Conservation (phyloP, 2,329 filamentous ascomycete species). For the Aureobasidium sp. region DNA sequence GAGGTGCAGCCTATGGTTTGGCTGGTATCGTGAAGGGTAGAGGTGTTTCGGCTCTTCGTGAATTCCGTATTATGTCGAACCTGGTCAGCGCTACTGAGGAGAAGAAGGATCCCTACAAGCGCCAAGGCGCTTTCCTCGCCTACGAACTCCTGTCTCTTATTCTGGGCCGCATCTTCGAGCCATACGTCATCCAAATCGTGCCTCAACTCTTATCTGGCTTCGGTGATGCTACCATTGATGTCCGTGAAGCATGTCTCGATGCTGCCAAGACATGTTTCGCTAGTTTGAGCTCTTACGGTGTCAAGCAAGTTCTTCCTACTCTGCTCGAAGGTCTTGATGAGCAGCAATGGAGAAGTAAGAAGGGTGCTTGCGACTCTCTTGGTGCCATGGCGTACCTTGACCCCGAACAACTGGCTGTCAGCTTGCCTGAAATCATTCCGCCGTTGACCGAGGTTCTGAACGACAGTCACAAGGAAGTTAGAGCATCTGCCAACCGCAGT, state of each 20-base stretch:
- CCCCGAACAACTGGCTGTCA: constrained; percentile 85
- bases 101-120: constrained; percentile 83
- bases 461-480: constrained; percentile 96
- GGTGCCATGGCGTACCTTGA: constrained; percentile 99
- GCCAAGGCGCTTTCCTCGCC: constrained; percentile 81
- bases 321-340: constrained; percentile 89
- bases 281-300: constrained; percentile 87
- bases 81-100: constrained; percentile 82
- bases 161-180: constrained; percentile 84
- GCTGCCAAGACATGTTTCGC: constrained; percentile 92
- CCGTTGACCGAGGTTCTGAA: constrained; percentile 90
- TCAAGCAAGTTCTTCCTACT: constrained; percentile 88
- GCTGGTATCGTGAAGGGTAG: constrained; percentile 85
- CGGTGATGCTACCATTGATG: constrained; percentile 79
- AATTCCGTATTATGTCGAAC: constrained; percentile 77
- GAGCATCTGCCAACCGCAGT: constrained; percentile 85
- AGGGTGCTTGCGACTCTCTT: constrained; percentile 91
- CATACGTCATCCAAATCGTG: constrained; percentile 92
- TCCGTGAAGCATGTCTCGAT: constrained; percentile 86
- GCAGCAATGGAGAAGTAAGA: constrained; percentile 95
- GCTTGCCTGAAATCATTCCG: constrained; percentile 92
- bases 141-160: constrained; percentile 86
- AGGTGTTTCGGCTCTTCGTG: constrained; percentile 72
- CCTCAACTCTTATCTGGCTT: constrained; percentile 85
- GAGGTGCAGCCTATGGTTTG: constrained; percentile 90